Evolutionary conservation across 495 filamentous ascomycete genomes (phyloP).

Genomic region (Lophiostoma macrostomum): DNA sequence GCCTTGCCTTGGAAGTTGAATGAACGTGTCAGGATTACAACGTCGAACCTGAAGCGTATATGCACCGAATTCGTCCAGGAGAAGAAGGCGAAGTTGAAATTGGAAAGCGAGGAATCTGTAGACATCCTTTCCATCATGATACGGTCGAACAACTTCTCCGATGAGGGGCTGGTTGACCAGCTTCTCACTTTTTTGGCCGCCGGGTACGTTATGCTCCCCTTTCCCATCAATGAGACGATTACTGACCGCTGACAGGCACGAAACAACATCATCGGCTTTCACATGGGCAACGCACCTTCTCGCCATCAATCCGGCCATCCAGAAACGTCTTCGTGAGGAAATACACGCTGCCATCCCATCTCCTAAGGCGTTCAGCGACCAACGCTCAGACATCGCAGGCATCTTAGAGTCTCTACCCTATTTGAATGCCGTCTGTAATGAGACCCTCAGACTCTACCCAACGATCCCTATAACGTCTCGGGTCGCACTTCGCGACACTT

Average conservation of each 20-base stretch:
- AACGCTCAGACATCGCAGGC: conserved; percentile 27
- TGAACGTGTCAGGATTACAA: conserved; percentile 27
- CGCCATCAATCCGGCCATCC: conserved; percentile 47
- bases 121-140: conserved; percentile 42
- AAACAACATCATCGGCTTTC: conserved; percentile 54
- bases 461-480: conserved; percentile 53
- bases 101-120: conserved; percentile 16
- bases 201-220: conserved; percentile 36
- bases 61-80: conserved; percentile 35
- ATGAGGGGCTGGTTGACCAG: conserved; percentile 53
- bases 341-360: conserved; percentile 45
- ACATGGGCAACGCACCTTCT: conserved; percentile 55
- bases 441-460: conserved; percentile 41
- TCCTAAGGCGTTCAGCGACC: not conserved
- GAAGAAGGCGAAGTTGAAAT: conserved; percentile 40
- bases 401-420: conserved; percentile 51
- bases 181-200: conserved; percentile 56
- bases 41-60: conserved; percentile 23
- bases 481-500: conserved; percentile 47
- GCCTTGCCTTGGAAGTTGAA: conserved; percentile 35
- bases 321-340: conserved; percentile 49
- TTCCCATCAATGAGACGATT: not conserved
- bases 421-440: conserved; percentile 52
- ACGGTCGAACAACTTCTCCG: conserved; percentile 44
- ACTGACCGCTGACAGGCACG: conserved; percentile 39